Evolutionary conservation across 2,329 filamentous ascomycete genomes (phyloP).

Genomic region (Aspergillus fructus): DNA sequence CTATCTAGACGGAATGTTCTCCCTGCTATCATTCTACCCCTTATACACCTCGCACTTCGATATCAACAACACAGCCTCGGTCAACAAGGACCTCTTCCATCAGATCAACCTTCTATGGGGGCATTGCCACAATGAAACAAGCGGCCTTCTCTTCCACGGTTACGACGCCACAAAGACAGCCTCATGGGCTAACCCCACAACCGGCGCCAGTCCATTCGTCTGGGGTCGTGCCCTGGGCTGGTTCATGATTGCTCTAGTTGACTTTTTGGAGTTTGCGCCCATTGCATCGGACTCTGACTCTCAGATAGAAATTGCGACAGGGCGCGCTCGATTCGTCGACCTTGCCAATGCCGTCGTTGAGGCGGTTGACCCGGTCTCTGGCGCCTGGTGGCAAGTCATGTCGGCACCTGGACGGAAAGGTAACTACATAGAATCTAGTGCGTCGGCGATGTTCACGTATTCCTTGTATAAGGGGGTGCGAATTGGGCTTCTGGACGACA

Average conservation of each 20-base stretch:
- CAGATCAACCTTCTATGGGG: constrained; percentile 50
- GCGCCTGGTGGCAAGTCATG: constrained; percentile 62
- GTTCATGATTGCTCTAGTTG: constrained; percentile 54
- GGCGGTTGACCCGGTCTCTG: constrained; percentile 43
- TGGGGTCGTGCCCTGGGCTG: constrained; percentile 58
- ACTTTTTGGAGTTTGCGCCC: constrained; percentile 51
- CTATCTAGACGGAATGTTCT: constrained; percentile 57
- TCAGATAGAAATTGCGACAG: constrained; percentile 30
- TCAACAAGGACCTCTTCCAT: constrained; percentile 43
- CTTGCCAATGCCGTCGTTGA: constrained; percentile 45
- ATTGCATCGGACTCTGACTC: constrained; percentile 23
- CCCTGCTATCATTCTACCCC: constrained; percentile 23
- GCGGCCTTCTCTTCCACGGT: constrained; percentile 53
- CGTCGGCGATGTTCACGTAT: constrained; percentile 59
- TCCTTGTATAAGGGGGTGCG: constrained; percentile 50
- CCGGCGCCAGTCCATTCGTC: constrained; percentile 53
- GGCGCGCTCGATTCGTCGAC: constrained; percentile 39
- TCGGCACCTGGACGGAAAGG: constrained; percentile 49
- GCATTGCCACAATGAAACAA: constrained; percentile 42
- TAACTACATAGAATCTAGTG: constrained; percentile 63
- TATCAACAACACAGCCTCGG: constrained; percentile 38
- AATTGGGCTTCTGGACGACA: constrained; percentile 30
- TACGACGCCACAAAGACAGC: constrained; percentile 53
- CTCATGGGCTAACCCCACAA: constrained; percentile 52
- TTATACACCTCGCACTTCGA: constrained; percentile 31